Evolutionary conservation across 164 flowering plant genomes (phyloP), one percentile per base, ranked within the genome.

Genomic region (Euptelea pleiosperma): DNA sequence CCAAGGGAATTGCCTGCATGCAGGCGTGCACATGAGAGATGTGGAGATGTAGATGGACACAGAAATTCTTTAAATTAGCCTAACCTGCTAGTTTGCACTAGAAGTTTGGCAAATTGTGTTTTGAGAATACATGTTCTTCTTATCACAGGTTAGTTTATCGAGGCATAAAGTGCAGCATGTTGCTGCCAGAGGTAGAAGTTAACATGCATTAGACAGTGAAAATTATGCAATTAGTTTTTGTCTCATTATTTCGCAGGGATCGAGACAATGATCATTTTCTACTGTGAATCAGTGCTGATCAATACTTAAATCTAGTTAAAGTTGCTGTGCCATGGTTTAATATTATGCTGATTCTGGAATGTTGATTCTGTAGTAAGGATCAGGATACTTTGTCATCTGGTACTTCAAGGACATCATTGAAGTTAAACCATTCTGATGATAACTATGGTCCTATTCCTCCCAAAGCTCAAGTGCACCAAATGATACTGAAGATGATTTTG

Each of bases 401-500:
- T 70, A 41, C 67, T 59, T 64, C 80, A 55, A 75, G 72, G 54
- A 25, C 75, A 52, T 52, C 82, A 15, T 41, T 65, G 18, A 74
- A 72, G 36, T 58, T 22, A 6, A 68, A 65, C 45, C 64, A 61
- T 21, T 68, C 82, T 29, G 73, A n/a, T n/a, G n/a, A 67, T 52
- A 69, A 75, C 34, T 64, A 68, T 45, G 66, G 68, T 61, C 39
- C 80, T 47, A 43, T 63, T 65, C 57, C 39, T 46, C 85, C 35
- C 80, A 81, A 69, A 73, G 69, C 62, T 66, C 80, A 42, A 76
- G 30, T 68, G 68, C 67, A 50, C 73, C 74, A 58, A 75, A 62
- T 57, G 68, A 70, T 44, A 57, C 65, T 70, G 93, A 84, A 15
- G 96, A 89, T 68, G 96, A 89, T 59, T 78, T 80, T 75, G 98